Base-by-base conservation (phyloP, 73 alveolate species). In the Paramecium octaurelia region DNA sequence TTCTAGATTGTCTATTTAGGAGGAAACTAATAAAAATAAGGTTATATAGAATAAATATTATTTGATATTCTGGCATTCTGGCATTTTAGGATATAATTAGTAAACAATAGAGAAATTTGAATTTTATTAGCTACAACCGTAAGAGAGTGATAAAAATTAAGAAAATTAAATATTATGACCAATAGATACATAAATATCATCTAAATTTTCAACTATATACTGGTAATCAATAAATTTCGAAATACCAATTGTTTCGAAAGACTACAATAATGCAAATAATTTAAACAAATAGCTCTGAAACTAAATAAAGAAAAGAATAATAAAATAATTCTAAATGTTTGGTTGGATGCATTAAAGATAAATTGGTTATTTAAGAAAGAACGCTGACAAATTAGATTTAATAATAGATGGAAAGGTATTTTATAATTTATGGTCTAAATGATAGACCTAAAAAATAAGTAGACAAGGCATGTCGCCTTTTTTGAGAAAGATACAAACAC, bases 191-290 rank as follows among this genome's bases (percentile, higher is more conserved):
- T 27, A 1, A 31, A 58, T 86, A 57, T 92, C 96, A 14, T 94
- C 98, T 1, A 85, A 96, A 84, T 97, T 96, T 93, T 88, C 93
- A 88, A 96, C 99, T 10, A 96, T 97, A 21, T 98, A 98, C 31
- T 92, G 93, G 38, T 96, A 95, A 89, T 86, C 96, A 50, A 92
- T n/a, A n/a, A n/a, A n/a, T n/a, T n/a, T n/a, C n/a, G n/a, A n/a
- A n/a, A n/a, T n/a, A n/a, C n/a, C n/a, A n/a, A n/a, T n/a, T n/a
- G n/a, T n/a, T n/a, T n/a, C n/a, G n/a, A n/a, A n/a, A n/a, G n/a
- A n/a, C n/a, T n/a, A n/a, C n/a, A n/a, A n/a, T n/a, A n/a, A n/a
- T n/a, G n/a, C n/a, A n/a, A n/a, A n/a, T n/a, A n/a, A n/a, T n/a
- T n/a, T n/a, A n/a, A n/a, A n/a, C n/a, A n/a, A n/a, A n/a, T n/a